Evolutionary conservation across 169 alveolate species (phyloP).

Genomic region (Plasmodium relictum): DNA sequence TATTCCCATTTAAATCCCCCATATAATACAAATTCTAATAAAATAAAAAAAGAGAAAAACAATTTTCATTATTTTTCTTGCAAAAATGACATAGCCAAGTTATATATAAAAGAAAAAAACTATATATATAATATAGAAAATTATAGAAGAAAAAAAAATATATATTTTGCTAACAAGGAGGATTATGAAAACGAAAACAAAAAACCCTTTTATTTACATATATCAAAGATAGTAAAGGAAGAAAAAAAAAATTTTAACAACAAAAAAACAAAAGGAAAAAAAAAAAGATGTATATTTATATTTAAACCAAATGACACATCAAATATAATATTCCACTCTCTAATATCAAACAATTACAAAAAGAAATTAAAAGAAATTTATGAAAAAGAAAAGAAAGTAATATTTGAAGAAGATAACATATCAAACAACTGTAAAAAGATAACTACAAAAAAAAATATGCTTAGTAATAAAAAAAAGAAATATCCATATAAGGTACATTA

Average conservation of each 20-base stretch:
- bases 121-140: constrained; percentile 62
- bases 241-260: not conserved
- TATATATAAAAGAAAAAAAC: constrained; percentile 19
- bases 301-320: constrained; percentile 34
- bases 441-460: not conserved
- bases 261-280: not conserved
- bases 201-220: constrained; percentile 36
- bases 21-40: not conserved
- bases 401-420: not conserved
- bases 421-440: not conserved
- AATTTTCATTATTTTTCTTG: constrained; percentile 4
- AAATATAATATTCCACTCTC: constrained; percentile 44
- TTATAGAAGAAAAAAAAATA: constrained; percentile 32
- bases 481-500: not conserved
- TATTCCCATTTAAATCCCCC: not conserved
- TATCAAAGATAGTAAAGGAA: constrained; percentile 27
- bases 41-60: constrained; percentile 3
- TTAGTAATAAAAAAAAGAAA: not conserved
- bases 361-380: constrained; percentile 6
- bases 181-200: constrained; percentile 31
- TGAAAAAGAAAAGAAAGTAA: constrained; percentile 17
- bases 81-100: constrained; percentile 42
- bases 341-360: constrained; percentile 25
- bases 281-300: constrained; percentile 8
- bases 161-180: constrained; percentile 37